These are phyloP conservation scores for Hyaloscypha variabilis DNA, from an alignment of 495 filamentous ascomycete genomes.

Conservation along the genomic window DNA sequence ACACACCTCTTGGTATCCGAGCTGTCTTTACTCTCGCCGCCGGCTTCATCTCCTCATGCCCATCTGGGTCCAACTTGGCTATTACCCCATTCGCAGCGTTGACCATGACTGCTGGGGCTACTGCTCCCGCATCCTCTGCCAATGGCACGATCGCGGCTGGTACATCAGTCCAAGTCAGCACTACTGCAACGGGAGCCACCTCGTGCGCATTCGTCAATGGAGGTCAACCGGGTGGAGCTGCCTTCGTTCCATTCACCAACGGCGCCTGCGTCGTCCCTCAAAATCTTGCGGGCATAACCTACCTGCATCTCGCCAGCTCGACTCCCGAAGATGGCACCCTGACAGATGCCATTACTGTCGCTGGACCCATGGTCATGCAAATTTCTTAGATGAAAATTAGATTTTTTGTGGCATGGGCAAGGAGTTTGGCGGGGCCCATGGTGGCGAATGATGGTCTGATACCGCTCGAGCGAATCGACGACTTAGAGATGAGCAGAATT, in stretches of 20 bases:
- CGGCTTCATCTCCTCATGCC: constrained; percentile 61
- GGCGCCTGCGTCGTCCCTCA: constrained; percentile 44
- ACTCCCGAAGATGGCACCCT: constrained; percentile 40
- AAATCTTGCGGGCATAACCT: constrained; percentile 48
- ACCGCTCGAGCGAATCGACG: not conserved
- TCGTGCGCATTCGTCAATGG: constrained; percentile 27
- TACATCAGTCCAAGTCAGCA: constrained; percentile 4
- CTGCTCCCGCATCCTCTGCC: constrained; percentile 38
- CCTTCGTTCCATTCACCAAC: constrained; percentile 51
- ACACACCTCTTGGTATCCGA: constrained; percentile 56
- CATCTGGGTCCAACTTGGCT: constrained; percentile 55
- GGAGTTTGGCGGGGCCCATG: not conserved
- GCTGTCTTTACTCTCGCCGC: constrained; percentile 64
- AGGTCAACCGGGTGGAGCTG: constrained; percentile 45
- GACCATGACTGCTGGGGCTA: constrained; percentile 38
- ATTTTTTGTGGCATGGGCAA: not conserved
- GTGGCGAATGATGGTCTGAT: not conserved
- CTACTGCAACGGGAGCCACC: constrained; percentile 41
- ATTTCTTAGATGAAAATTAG: constrained; percentile 41
- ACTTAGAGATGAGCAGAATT: constrained; percentile 11
- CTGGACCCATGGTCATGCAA: constrained; percentile 50
- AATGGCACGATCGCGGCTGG: constrained; percentile 33
- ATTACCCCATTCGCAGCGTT: constrained; percentile 60
- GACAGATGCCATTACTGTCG: constrained; percentile 47
- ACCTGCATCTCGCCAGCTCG: constrained; percentile 46